Percentiles rank a stretch among this genome's conserved stretches.
phyloP scores from a whole-genome alignment of 495 filamentous ascomycete species.

The Letharia lupina region DNA sequence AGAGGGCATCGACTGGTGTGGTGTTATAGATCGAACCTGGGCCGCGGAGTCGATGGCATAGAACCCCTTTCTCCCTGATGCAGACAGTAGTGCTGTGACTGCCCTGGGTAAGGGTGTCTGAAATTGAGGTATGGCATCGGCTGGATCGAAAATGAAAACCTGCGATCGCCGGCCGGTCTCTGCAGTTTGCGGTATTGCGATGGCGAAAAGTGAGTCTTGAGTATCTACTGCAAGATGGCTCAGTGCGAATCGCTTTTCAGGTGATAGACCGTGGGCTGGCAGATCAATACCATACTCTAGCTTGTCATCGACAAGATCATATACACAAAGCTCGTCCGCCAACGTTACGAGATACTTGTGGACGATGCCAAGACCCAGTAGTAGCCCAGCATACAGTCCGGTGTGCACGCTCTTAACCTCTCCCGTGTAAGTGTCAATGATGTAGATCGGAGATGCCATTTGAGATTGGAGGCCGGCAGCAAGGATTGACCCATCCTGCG shows the following conservation, averaged over 20 bases:
- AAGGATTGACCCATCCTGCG: constrained; percentile 78
- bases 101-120: constrained; percentile 37
- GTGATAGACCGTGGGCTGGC: constrained; percentile 26
- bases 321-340: constrained; percentile 54
- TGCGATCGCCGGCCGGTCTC: constrained; percentile 29
- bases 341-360: constrained; percentile 54
- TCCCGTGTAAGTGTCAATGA: constrained; percentile 36
- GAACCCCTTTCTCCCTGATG: constrained; percentile 32
- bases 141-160: constrained; percentile 49
- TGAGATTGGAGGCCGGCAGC: constrained; percentile 47
- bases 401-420: constrained; percentile 44
- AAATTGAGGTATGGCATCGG: constrained; percentile 41
- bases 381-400: constrained; percentile 44
- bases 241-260: constrained; percentile 31
- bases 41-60: constrained; percentile 48
- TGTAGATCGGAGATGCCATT: constrained; percentile 26
- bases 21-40: constrained; percentile 45
- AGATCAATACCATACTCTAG: constrained; percentile 44
- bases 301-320: constrained; percentile 56
- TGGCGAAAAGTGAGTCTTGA: constrained; percentile 48
- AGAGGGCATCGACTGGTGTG: constrained; percentile 37
- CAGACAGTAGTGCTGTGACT: constrained; percentile 48
- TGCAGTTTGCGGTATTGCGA: constrained; percentile 38
- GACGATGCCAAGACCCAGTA: constrained; percentile 50
- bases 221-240: constrained; percentile 55